phyloP scores from a whole-genome alignment of 1,284 basidiomycete genomes.

The Vanrija humicola region DNA sequence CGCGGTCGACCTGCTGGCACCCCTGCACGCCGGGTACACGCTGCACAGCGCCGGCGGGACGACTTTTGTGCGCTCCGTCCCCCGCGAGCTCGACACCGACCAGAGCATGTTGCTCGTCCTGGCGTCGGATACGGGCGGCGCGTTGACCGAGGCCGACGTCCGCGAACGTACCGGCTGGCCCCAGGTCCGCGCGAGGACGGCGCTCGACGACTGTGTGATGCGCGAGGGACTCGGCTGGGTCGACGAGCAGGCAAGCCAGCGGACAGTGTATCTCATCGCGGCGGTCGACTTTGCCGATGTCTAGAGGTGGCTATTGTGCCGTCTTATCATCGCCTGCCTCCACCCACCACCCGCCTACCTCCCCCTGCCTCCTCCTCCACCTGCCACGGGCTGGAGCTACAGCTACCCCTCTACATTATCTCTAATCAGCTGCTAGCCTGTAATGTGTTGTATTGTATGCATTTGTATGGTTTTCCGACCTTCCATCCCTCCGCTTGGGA shows the following conservation, averaged over 20 bases:
- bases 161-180: constrained; percentile 68
- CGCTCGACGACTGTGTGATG: constrained; percentile 82
- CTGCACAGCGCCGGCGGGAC: constrained; percentile 52
- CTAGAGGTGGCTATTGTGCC: no score
- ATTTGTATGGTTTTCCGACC: no score
- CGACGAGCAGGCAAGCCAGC: constrained; percentile 66
- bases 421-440: background rate
- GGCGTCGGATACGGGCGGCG: constrained; percentile 60
- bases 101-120: constrained; percentile 70
- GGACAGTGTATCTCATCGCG: constrained; percentile 38
- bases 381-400: background rate
- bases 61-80: constrained; percentile 38
- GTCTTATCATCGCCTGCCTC: background rate
- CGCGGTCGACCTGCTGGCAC: constrained; percentile 81
- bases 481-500: no score
- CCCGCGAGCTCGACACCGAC: constrained; percentile 72
- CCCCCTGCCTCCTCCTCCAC: no score
- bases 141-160: constrained; percentile 58
- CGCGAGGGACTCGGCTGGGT: constrained; percentile 92
- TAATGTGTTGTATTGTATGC: no score
- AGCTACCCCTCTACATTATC: background rate
- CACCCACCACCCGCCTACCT: no score
- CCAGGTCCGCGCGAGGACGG: constrained; percentile 66
- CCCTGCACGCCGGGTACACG: constrained; percentile 84
- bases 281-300: constrained; percentile 32